These are phyloP conservation scores for Lithohypha guttulata DNA, from an alignment of 2,329 filamentous ascomycete species.

Conservation along the genomic window DNA sequence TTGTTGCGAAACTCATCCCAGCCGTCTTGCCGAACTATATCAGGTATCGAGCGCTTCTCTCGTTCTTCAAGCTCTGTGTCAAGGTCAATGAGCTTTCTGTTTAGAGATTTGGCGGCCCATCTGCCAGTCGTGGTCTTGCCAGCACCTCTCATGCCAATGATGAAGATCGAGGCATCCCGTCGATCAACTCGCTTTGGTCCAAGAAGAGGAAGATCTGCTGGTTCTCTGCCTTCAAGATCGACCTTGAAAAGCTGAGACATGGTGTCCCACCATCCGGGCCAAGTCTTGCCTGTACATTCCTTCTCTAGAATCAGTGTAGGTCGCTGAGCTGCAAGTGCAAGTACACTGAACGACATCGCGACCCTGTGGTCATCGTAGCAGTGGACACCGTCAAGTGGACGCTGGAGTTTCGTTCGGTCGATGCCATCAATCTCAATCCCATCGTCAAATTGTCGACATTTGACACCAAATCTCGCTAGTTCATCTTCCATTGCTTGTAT, in stretches of 20 bases:
- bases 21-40: conserved; percentile 66
- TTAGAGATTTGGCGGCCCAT: conserved; percentile 68
- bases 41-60: conserved; percentile 66
- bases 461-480: conserved; percentile 83
- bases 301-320: conserved; percentile 74
- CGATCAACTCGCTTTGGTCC: conserved; percentile 31
- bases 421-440: conserved; percentile 63
- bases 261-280: conserved; percentile 97
- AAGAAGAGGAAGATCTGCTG: conserved; percentile 28
- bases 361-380: conserved; percentile 98
- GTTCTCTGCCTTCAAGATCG: conserved; percentile 63
- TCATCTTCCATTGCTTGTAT: conserved; percentile 93
- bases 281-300: conserved; percentile 92
- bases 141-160: conserved; percentile 94
- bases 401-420: conserved; percentile 39
- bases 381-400: conserved; percentile 59
- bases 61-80: conserved; percentile 75
- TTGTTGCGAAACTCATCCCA: conserved; percentile 82
- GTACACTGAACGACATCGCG: conserved; percentile 94
- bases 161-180: conserved; percentile 61
- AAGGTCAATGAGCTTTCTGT: conserved; percentile 71
- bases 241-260: conserved; percentile 69
- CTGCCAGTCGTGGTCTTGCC: conserved; percentile 89
- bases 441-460: conserved; percentile 79
- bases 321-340: conserved; percentile 60